These are phyloP conservation scores for Fusarium mundagurra DNA, from an alignment of 2,329 filamentous ascomycete species.

Conservation along the genomic window DNA sequence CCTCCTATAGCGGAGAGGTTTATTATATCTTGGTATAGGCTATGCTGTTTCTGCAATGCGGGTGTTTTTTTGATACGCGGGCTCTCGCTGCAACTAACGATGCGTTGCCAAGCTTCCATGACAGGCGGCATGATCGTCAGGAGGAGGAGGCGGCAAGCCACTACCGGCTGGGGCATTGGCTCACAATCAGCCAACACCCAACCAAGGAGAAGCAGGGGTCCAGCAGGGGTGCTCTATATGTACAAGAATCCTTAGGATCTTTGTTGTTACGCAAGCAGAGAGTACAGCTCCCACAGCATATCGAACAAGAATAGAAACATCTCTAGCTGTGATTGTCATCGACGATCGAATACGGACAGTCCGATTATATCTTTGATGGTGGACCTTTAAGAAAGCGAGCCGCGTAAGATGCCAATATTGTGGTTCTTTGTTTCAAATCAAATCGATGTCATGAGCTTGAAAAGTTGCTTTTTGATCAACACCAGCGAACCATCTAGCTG, in stretches of 20 bases:
- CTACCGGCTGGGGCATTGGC: slow-evolving; percentile 29
- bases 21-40: not conserved
- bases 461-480: slow-evolving; percentile 29
- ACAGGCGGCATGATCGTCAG: slow-evolving; percentile 37
- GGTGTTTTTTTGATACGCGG: slow-evolving; percentile 25
- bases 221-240: slow-evolving; percentile 7
- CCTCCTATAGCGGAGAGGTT: slow-evolving; percentile 37
- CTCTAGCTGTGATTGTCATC: not conserved
- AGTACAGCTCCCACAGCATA: not conserved
- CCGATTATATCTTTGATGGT: slow-evolving; percentile 3
- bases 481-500: slow-evolving; percentile 5
- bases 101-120: slow-evolving; percentile 31
- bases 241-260: not conserved
- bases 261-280: slow-evolving; percentile 15
- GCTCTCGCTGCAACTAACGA: slow-evolving; percentile 12
- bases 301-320: slow-evolving; percentile 1
- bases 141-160: slow-evolving; percentile 40
- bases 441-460: slow-evolving; percentile 37
- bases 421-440: slow-evolving; percentile 38
- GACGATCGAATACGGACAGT: slow-evolving; percentile 2
- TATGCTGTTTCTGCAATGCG: slow-evolving; percentile 5
- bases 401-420: slow-evolving; percentile 29
- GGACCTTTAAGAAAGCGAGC: slow-evolving; percentile 16
- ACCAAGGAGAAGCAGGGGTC: slow-evolving; percentile 1
- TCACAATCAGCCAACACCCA: slow-evolving; percentile 12